A percentile compares a stretch with the other conserved stretches of the same genome.
Conservation (phyloP, 352 stramenopile genomes). For the Globisporangium polare region DNA sequence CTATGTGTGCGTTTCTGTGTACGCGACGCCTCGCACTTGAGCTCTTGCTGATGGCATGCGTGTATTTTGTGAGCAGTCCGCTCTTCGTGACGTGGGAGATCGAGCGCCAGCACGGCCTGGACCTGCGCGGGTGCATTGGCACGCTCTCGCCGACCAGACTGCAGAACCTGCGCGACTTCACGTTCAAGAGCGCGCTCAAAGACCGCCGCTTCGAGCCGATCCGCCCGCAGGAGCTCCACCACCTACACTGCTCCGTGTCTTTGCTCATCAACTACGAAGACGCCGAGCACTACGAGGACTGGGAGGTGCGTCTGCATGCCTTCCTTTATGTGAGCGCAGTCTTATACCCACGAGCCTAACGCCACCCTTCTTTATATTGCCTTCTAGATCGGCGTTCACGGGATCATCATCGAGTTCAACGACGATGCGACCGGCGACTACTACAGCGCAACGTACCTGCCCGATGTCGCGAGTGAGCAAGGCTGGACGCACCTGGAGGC, state of each 20-base stretch:
- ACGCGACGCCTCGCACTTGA: background rate
- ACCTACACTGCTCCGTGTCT: conserved; percentile 73
- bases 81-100: conserved; percentile 87
- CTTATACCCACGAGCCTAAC: background rate
- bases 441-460: conserved; percentile 78
- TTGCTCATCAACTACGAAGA: conserved; percentile 81
- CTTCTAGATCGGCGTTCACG: conserved; percentile 63
- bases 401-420: conserved; percentile 79
- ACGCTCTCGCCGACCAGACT: conserved; percentile 65
- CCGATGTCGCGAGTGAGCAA: conserved; percentile 72
- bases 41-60: background rate
- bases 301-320: conserved; percentile 38
- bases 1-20: background rate
- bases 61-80: conserved; percentile 28
- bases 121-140: conserved; percentile 74
- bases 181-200: conserved; percentile 77
- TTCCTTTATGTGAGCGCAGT: background rate
- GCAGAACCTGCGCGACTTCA: conserved; percentile 71
- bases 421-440: conserved; percentile 43
- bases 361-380: background rate
- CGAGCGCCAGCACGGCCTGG: conserved; percentile 39
- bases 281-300: conserved; percentile 72
- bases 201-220: conserved; percentile 80
- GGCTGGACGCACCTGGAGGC: conserved; percentile 68
- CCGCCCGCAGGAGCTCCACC: conserved; percentile 52